phyloP scores from a whole-genome alignment of 306 rosid genomes.

The Malus orientalis region DNA sequence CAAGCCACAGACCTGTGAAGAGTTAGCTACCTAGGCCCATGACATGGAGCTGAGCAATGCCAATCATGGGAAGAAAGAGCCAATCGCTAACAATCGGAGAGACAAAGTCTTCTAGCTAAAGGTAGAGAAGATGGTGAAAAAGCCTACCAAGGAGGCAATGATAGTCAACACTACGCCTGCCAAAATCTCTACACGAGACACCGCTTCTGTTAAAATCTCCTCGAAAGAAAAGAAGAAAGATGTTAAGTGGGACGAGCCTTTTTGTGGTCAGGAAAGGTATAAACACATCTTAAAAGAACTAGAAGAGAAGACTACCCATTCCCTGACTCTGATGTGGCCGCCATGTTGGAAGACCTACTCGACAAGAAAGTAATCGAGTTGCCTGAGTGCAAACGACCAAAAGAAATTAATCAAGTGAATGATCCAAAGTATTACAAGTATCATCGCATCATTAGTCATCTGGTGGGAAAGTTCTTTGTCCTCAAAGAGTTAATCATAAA shows the following conservation, averaged over 20 bases:
- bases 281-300: neutral
- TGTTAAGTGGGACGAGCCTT: fast-evolving
- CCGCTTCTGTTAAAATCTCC: too few species aligned
- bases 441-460: too few species aligned
- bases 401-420: neutral
- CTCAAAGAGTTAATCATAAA: neutral
- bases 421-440: too few species aligned
- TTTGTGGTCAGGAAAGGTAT: neutral
- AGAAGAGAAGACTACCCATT: neutral
- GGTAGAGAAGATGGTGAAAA: too few species aligned
- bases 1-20: neutral
- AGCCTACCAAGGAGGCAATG: neutral
- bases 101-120: neutral
- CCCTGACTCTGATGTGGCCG: neutral
- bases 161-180: fast-evolving
- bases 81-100: neutral
- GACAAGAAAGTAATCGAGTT: neutral
- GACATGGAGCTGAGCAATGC: neutral
- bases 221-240: neutral
- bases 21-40: neutral
- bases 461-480: neutral
- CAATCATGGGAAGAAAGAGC: neutral
- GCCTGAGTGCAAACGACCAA: neutral
- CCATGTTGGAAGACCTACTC: neutral
- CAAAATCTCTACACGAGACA: neutral